A percentile compares a stretch with the other conserved stretches of the same genome.
Evolutionary conservation across 2,329 filamentous ascomycete species (phyloP).

Genomic region (Alternaria conjuncta): DNA sequence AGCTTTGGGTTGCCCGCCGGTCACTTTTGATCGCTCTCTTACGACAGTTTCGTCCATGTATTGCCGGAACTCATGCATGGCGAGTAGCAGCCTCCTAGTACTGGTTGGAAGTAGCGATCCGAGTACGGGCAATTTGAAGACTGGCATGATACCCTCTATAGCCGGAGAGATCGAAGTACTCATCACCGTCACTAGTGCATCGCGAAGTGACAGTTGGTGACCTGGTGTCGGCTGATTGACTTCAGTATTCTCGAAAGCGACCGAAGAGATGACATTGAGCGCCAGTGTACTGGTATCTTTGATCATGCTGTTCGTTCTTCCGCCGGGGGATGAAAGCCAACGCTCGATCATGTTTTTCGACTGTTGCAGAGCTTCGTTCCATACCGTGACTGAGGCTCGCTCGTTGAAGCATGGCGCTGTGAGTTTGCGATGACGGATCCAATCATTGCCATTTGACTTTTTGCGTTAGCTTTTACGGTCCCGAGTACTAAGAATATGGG

Average conservation of each 20-base stretch:
- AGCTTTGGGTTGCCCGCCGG: slow-evolving; percentile 18
- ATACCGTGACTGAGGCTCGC: slow-evolving; percentile 54
- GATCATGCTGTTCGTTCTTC: slow-evolving; percentile 25
- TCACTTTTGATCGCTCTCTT: background rate
- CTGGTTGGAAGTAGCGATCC: slow-evolving; percentile 24
- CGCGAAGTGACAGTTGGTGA: slow-evolving; percentile 21
- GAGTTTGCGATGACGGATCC: slow-evolving; percentile 54
- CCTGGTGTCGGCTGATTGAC: slow-evolving; percentile 20
- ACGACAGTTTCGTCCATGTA: slow-evolving; percentile 23
- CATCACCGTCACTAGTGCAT: slow-evolving; percentile 35
- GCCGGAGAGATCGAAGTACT: slow-evolving; percentile 31
- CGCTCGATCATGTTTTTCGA: slow-evolving; percentile 43
- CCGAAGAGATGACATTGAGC: slow-evolving; percentile 48
- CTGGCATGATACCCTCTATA: slow-evolving; percentile 15
- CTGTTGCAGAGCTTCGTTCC: slow-evolving; percentile 66
- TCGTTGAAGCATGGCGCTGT: slow-evolving; percentile 55
- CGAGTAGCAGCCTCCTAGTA: slow-evolving; percentile 22
- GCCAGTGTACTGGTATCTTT: slow-evolving; percentile 46
- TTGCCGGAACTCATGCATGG: slow-evolving; percentile 21
- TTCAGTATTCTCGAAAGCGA: slow-evolving; percentile 42
- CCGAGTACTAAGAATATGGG: too few species aligned
- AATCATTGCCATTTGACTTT: slow-evolving; percentile 9
- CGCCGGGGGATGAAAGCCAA: slow-evolving; percentile 32
- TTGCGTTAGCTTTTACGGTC: background rate
- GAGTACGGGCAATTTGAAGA: slow-evolving; percentile 6